Conservation (phyloP, 805 yeast genomes). For the Nakazawaea sp. region DNA sequence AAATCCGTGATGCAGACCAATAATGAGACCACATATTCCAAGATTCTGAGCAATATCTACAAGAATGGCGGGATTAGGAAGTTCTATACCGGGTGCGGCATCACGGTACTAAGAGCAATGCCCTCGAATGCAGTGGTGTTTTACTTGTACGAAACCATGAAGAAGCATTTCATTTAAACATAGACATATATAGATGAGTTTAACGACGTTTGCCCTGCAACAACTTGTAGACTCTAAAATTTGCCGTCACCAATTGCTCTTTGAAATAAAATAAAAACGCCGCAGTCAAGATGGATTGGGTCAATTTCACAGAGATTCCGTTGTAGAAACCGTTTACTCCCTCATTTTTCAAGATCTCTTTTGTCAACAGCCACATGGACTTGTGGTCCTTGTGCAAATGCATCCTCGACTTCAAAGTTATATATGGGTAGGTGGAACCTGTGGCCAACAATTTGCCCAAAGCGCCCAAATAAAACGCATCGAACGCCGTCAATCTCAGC, state of each 20-base stretch:
- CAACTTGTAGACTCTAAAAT: slow-evolving; percentile 28
- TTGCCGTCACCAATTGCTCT: slow-evolving; percentile 67
- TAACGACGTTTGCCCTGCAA: not conserved
- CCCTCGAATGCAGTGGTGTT: slow-evolving; percentile 91
- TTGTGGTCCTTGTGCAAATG: slow-evolving; percentile 43
- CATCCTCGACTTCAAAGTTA: slow-evolving; percentile 84
- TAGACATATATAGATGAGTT: not conserved
- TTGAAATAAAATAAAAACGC: slow-evolving; percentile 88
- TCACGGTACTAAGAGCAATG: slow-evolving; percentile 72
- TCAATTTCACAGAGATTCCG: slow-evolving; percentile 72
- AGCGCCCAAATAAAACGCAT: slow-evolving; percentile 86
- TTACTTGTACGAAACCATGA: slow-evolving; percentile 64
- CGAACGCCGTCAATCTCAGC: slow-evolving; percentile 52
- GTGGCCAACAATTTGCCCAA: slow-evolving; percentile 89
- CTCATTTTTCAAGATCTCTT: slow-evolving; percentile 56
- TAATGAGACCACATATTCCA: slow-evolving; percentile 24
- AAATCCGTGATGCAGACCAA: slow-evolving; percentile 80
- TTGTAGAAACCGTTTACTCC: slow-evolving; percentile 75
- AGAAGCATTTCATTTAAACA: slow-evolving; percentile 20
- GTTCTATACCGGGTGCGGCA: slow-evolving; percentile 79
- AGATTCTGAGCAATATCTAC: slow-evolving; percentile 34
- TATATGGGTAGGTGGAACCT: slow-evolving; percentile 81
- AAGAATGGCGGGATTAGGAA: slow-evolving; percentile 56
- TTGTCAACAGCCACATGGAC: slow-evolving; percentile 43
- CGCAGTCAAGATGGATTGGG: slow-evolving; percentile 81